Conservation (phyloP, 106 monocot genomes). For the Dendrobium nobile region DNA sequence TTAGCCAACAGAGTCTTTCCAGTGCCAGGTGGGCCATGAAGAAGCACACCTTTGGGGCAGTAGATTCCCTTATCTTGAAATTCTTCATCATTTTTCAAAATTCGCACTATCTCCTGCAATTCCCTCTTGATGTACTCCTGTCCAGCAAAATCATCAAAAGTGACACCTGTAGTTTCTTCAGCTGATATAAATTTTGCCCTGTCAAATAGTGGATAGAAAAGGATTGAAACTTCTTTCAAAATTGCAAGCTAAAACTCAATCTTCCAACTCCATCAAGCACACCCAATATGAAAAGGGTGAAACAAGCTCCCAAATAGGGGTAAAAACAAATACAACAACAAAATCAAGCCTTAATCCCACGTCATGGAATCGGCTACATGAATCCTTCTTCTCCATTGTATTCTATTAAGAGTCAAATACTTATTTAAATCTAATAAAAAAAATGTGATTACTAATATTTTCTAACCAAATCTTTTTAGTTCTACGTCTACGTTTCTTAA, state of each 20-base stretch:
- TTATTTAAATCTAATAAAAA: too few species aligned
- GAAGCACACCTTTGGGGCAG: slow-evolving; percentile 87
- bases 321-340: background rate
- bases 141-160: slow-evolving; percentile 95
- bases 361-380: too few species aligned
- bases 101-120: slow-evolving; percentile 75
- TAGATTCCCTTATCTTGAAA: slow-evolving; percentile 86
- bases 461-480: too few species aligned
- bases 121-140: slow-evolving; percentile 85
- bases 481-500: too few species aligned
- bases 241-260: slow-evolving; percentile 1
- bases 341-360: too few species aligned
- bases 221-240: background rate
- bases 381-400: too few species aligned
- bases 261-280: background rate
- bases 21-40: slow-evolving; percentile 88
- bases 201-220: slow-evolving; percentile 10
- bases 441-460: too few species aligned
- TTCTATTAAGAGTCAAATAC: too few species aligned
- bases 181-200: slow-evolving; percentile 93
- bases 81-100: slow-evolving; percentile 76
- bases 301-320: background rate
- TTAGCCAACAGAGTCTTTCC: slow-evolving; percentile 85
- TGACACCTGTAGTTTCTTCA: slow-evolving; percentile 88
- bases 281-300: background rate